Evolutionary conservation across 306 rosid genomes (phyloP).

Genomic region (Prinsepia uniflora): DNA sequence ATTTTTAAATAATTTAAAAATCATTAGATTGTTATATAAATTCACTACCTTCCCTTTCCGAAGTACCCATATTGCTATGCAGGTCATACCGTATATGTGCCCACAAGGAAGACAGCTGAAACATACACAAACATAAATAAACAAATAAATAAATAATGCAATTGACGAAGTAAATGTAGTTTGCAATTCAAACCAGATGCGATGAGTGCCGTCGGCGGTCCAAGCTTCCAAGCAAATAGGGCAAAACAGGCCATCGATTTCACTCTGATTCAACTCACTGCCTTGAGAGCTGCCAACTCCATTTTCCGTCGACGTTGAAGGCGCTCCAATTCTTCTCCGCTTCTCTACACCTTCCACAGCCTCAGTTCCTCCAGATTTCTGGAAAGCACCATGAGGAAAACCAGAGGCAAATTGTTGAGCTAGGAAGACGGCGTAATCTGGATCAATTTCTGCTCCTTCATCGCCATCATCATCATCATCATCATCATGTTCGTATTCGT

Average conservation of each 20-base stretch:
- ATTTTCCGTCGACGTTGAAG: conserved; percentile 36
- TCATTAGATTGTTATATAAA: neutral
- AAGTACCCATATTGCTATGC: conserved; percentile 9
- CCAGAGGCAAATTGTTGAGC: neutral
- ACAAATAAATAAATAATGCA: neutral
- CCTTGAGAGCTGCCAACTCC: conserved; percentile 41
- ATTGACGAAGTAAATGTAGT: neutral
- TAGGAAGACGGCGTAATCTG: neutral
- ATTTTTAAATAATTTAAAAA: neutral
- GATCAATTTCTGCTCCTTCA: too few species aligned
- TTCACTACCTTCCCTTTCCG: conserved; percentile 53
- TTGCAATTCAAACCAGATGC: conserved; percentile 46
- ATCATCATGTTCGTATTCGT: neutral
- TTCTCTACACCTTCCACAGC: conserved; percentile 43
- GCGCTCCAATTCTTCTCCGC: conserved; percentile 57
- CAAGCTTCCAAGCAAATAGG: conserved; percentile 83
- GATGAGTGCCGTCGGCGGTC: conserved; percentile 65
- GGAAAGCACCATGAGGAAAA: neutral
- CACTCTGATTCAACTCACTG: conserved; percentile 42
- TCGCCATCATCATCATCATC: neutral
- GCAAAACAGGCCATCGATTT: conserved; percentile 63
- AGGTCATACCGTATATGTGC: conserved; percentile 52
- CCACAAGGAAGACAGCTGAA: conserved; percentile 53
- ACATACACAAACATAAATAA: neutral
- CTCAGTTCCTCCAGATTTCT: conserved; percentile 8